These are phyloP conservation scores for Priceomyces medius DNA, from an alignment of 805 yeast genomes.

Conservation along the genomic window DNA sequence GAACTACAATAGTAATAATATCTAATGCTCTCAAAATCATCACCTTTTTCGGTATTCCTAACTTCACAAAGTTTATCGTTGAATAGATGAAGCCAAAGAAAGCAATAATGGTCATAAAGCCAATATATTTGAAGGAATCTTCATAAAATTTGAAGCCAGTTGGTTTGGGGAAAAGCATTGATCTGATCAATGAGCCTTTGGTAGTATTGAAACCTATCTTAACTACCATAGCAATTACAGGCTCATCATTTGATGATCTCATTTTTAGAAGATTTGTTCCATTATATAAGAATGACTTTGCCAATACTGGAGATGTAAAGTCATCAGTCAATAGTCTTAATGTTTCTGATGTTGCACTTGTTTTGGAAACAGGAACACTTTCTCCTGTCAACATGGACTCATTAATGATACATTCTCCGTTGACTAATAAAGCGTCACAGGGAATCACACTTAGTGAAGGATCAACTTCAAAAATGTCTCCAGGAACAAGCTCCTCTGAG, in stretches of 20 bases:
- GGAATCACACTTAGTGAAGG: constrained; percentile 75
- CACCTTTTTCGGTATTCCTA: constrained; percentile 66
- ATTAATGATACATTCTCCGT: constrained; percentile 95
- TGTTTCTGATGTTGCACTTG: constrained; percentile 61
- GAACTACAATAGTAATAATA: constrained; percentile 93
- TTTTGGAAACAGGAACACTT: constrained; percentile 91
- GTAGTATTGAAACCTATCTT: constrained; percentile 94
- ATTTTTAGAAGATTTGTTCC: constrained; percentile 90
- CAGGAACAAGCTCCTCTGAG: constrained; percentile 86
- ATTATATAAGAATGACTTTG: constrained; percentile 75
- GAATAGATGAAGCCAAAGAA: constrained; percentile 79
- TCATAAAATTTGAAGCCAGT: constrained; percentile 88
- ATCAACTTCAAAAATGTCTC: constrained; percentile 92
- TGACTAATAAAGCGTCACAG: constrained; percentile 80
- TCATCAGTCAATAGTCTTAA: constrained; percentile 57
- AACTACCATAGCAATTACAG: constrained; percentile 83
- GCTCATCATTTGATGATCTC: constrained; percentile 66
- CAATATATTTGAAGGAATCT: constrained; percentile 94
- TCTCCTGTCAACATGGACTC: constrained; percentile 99
- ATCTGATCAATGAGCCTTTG: constrained; percentile 88
- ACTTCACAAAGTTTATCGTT: constrained; percentile 73
- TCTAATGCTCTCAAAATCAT: constrained; percentile 90
- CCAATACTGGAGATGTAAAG: constrained; percentile 61
- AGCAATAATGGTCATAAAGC: constrained; percentile 89
- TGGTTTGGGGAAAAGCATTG: constrained; percentile 97